Conservation (phyloP, 2,329 filamentous ascomycete genomes). For the Blumeria graminis region DNA sequence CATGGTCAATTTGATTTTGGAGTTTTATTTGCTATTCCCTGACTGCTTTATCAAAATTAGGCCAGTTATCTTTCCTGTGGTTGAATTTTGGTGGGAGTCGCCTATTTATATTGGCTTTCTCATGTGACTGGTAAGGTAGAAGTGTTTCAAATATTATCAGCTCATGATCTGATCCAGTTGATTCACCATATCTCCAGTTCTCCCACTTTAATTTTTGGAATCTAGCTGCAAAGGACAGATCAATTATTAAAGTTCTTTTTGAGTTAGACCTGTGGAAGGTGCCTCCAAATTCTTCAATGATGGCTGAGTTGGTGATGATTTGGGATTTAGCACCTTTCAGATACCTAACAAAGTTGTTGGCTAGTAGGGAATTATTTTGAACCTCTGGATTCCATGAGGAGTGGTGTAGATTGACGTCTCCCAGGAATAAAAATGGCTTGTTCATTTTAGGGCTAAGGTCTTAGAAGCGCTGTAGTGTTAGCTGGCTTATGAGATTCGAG, state of each 20-base stretch:
- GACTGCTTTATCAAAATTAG: background rate
- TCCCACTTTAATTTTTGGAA: background rate
- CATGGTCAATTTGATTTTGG: background rate
- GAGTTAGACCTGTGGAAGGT: background rate
- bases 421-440: background rate
- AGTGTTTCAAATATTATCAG: background rate
- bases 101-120: background rate
- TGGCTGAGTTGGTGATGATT: no score
- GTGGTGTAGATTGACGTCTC: background rate
- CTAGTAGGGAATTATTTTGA: background rate
- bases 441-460: background rate
- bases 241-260: background rate
- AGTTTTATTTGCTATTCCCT: background rate
- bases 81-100: background rate
- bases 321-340: background rate
- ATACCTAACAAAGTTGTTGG: background rate
- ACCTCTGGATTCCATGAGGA: background rate
- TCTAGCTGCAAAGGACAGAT: background rate
- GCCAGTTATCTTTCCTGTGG: background rate
- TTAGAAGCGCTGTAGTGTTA: no score
- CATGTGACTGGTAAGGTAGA: background rate
- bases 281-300: background rate
- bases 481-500: no score
- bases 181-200: background rate
- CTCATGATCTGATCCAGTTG: background rate